Percentiles rank a stretch among this genome's conserved stretches.
These are phyloP conservation scores for Scolecobasidium constrictum DNA, from an alignment of 2,329 filamentous ascomycete genomes.

Conservation along the genomic window DNA sequence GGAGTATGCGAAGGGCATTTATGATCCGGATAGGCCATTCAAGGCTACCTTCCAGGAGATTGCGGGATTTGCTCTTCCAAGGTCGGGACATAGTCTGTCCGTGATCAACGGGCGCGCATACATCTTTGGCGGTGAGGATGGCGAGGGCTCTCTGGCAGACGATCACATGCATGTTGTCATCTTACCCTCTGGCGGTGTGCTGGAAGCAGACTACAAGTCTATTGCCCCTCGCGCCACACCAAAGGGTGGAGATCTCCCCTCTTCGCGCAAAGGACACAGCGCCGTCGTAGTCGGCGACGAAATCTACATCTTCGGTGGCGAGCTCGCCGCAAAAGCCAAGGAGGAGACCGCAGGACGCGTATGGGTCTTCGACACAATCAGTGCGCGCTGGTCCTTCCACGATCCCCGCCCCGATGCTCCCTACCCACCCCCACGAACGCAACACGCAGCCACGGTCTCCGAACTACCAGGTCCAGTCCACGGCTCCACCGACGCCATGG, in stretches of 20 bases:
- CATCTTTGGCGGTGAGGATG: slow-evolving; percentile 41
- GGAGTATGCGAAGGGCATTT: slow-evolving; percentile 36
- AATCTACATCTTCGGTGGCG: slow-evolving; percentile 35
- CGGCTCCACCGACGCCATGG: slow-evolving; percentile 3
- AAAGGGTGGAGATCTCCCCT: slow-evolving; percentile 23
- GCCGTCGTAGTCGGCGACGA: slow-evolving; percentile 30
- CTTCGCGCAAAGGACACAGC: slow-evolving; percentile 28
- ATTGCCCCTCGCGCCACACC: slow-evolving; percentile 20
- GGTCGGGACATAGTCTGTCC: slow-evolving; percentile 41
- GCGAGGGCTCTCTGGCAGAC: slow-evolving; percentile 28
- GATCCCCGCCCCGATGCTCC: slow-evolving; percentile 20
- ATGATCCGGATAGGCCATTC: slow-evolving; percentile 39
- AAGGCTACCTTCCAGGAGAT: slow-evolving; percentile 40
- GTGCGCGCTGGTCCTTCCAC: slow-evolving; percentile 29
- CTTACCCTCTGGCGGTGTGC: slow-evolving; percentile 34
- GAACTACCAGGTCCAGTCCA: slow-evolving; percentile 26
- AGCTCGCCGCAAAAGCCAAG: slow-evolving; percentile 14
- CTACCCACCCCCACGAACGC: slow-evolving; percentile 18
- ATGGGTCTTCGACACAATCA: slow-evolving; percentile 33
- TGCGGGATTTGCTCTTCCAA: slow-evolving; percentile 31
- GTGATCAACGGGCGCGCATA: slow-evolving; percentile 44
- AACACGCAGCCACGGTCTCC: slow-evolving; percentile 26
- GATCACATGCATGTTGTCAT: slow-evolving; percentile 37
- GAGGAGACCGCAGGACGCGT: slow-evolving; percentile 26
- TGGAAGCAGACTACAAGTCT: slow-evolving; percentile 29